Evolutionary conservation across 106 monocot species (phyloP).

Genomic region (Phalaenopsis aphrodite): DNA sequence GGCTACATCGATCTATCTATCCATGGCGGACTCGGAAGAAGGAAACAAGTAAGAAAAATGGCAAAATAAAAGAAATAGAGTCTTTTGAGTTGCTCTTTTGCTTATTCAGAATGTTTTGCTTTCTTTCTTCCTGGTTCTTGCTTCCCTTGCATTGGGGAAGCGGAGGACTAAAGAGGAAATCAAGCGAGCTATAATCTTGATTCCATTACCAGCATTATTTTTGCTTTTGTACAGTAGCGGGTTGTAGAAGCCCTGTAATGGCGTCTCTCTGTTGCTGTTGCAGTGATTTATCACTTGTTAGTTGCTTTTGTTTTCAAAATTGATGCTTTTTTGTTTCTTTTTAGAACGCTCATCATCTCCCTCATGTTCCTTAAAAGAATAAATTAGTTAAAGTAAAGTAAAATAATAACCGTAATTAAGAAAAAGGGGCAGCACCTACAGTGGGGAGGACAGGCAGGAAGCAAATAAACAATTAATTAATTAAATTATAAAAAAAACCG

Average conservation of each 20-base stretch:
- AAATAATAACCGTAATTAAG: too few relatives aligned
- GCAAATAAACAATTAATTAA: not conserved
- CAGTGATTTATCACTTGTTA: not conserved
- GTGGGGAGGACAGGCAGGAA: not conserved
- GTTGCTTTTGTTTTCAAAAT: not conserved
- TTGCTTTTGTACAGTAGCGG: too few relatives aligned
- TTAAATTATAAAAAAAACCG: not conserved
- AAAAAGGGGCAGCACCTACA: too few relatives aligned
- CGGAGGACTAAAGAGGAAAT: not conserved
- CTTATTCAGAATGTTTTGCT: not conserved
- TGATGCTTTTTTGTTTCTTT: not conserved
- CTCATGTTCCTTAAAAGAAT: not conserved
- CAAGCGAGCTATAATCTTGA: not conserved
- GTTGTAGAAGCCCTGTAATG: too few relatives aligned
- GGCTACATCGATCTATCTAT: not conserved
- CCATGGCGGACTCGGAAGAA: not conserved
- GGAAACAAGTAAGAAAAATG: not conserved
- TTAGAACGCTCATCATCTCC: not conserved
- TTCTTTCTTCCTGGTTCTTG: not conserved
- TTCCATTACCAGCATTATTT: not conserved
- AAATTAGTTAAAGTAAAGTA: too few relatives aligned
- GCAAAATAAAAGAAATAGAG: not conserved
- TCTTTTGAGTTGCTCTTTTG: not conserved
- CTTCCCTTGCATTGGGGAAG: not conserved
- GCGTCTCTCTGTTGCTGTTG: not conserved